phyloP scores from a whole-genome alignment of 1,284 basidiomycete genomes.

The Rhodotorula sp. region DNA sequence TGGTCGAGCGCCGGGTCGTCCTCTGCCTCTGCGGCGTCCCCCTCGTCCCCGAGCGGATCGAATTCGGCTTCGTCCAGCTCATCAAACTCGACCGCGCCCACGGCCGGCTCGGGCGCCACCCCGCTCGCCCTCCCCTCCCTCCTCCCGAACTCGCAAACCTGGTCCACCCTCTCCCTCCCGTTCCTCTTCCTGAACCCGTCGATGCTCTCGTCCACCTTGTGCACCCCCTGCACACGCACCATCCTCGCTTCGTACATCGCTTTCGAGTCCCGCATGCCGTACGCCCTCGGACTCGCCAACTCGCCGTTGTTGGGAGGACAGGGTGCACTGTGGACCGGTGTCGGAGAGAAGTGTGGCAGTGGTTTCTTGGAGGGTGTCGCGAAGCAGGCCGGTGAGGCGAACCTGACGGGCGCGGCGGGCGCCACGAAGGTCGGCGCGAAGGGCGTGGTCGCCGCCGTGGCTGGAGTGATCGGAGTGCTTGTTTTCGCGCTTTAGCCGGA shows the following conservation, averaged over 20 bases:
- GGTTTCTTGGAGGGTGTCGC: constrained; percentile 39
- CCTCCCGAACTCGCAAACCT: constrained; percentile 67
- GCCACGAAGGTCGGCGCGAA: background rate
- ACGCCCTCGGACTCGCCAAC: constrained; percentile 66
- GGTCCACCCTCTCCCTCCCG: constrained; percentile 62
- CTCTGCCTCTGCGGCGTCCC: constrained; percentile 2
- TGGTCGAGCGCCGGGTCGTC: constrained; percentile 1
- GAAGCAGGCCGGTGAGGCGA: constrained; percentile 36
- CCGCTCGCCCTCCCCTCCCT: constrained; percentile 46
- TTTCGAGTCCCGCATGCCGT: constrained; percentile 67
- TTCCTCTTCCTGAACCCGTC: constrained; percentile 71
- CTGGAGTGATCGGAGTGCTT: background rate
- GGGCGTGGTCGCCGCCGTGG: background rate
- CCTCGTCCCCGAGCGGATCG: constrained; percentile 23
- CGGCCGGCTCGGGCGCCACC: constrained; percentile 15
- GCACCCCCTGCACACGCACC: constrained; percentile 74
- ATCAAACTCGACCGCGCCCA: constrained; percentile 5
- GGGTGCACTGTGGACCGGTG: constrained; percentile 60
- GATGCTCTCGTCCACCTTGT: constrained; percentile 59
- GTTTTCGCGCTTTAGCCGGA: background rate
- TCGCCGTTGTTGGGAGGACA: constrained; percentile 68
- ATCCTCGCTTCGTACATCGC: constrained; percentile 70
- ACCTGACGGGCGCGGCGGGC: constrained; percentile 17
- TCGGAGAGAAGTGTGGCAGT: constrained; percentile 55
- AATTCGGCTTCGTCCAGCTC: constrained; percentile 4